phyloP scores from a whole-genome alignment of 805 yeast genomes.

The Komagataella populi region DNA sequence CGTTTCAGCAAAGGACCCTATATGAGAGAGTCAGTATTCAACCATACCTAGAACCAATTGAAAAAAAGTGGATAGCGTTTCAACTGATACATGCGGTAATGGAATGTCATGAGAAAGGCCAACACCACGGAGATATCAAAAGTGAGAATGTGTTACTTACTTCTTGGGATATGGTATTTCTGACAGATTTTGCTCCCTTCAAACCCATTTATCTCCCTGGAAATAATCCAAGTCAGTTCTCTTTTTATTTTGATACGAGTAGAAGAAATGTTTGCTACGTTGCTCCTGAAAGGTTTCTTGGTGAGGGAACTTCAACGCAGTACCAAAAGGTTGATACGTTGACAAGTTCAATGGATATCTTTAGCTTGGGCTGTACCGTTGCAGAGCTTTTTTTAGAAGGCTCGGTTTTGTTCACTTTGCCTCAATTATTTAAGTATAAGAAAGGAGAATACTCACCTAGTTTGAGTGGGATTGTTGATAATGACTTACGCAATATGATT shows the following conservation, averaged over 20 bases:
- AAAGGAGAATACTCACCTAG: constrained; percentile 56
- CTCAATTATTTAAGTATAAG: constrained; percentile 77
- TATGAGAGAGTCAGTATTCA: constrained; percentile 79
- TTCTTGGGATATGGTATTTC: constrained; percentile 75
- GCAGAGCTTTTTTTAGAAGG: constrained; percentile 87
- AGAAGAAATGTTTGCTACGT: constrained; percentile 78
- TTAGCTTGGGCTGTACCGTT: constrained; percentile 75
- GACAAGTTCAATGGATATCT: constrained; percentile 65
- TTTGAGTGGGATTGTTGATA: constrained; percentile 39
- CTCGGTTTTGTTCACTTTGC: constrained; percentile 68
- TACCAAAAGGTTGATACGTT: constrained; percentile 12
- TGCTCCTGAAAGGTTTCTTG: constrained; percentile 82
- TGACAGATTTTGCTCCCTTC: constrained; percentile 74
- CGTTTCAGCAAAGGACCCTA: constrained; percentile 63
- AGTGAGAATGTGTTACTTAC: constrained; percentile 80
- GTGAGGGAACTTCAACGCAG: constrained; percentile 12
- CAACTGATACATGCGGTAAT: constrained; percentile 58
- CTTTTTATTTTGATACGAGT: constrained; percentile 86
- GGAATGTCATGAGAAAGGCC: constrained; percentile 44
- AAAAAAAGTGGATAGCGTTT: constrained; percentile 73
- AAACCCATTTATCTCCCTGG: constrained; percentile 84
- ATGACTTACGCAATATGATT: constrained; percentile 38
- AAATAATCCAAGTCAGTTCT: constrained; percentile 84
- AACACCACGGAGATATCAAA: constrained; percentile 86
- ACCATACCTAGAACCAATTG: constrained; percentile 74